Percentiles rank a stretch among this genome's conserved stretches.
These are phyloP conservation scores for Pleurotus cornucopiae DNA, from an alignment of 768 basidiomycete genomes.

Conservation along the genomic window DNA sequence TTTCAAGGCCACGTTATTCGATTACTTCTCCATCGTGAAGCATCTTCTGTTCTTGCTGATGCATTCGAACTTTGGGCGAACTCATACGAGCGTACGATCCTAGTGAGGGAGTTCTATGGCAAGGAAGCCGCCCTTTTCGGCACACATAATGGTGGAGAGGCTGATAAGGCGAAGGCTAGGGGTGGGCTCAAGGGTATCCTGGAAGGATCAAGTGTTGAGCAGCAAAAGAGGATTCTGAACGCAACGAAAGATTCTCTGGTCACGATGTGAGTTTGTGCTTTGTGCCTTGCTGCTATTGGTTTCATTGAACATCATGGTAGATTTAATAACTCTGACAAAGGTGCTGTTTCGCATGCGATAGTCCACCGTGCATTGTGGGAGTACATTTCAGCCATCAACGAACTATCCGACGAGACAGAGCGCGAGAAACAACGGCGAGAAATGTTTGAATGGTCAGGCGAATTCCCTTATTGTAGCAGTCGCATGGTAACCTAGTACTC, in stretches of 20 bases:
- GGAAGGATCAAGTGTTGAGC: constrained; percentile 58
- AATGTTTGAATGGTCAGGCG: constrained; percentile 70
- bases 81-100: constrained; percentile 74
- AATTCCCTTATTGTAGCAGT: too few species aligned
- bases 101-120: constrained; percentile 88
- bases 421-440: constrained; percentile 72
- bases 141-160: constrained; percentile 47
- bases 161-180: constrained; percentile 60
- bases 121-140: constrained; percentile 79
- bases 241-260: constrained; percentile 72
- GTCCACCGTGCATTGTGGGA: constrained; percentile 89
- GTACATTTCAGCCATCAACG: constrained; percentile 63
- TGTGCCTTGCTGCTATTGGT: neutral
- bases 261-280: constrained; percentile 54
- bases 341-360: constrained; percentile 79
- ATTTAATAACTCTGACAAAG: constrained; percentile 91
- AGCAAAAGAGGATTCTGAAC: constrained; percentile 60
- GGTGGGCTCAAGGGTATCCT: constrained; percentile 68
- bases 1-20: constrained; percentile 74
- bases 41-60: constrained; percentile 79
- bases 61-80: constrained; percentile 86
- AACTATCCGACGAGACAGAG: constrained; percentile 57
- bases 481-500: too few species aligned
- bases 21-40: constrained; percentile 81
- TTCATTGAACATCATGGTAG: constrained; percentile 30